phyloP scores from a whole-genome alignment of 257 asterid species.

The Solanum chmielewskii region DNA sequence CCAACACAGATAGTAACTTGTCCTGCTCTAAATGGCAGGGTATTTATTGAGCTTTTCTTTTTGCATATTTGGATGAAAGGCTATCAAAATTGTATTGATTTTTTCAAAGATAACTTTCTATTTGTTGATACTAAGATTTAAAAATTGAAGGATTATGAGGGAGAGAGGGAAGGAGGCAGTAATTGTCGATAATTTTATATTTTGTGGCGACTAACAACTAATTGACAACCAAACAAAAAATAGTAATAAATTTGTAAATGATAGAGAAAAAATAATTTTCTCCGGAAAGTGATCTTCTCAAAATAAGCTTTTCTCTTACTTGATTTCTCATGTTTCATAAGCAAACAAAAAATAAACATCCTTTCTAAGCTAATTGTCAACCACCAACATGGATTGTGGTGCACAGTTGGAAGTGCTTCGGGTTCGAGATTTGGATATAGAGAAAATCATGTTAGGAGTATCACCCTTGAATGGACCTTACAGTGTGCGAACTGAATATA shows the following conservation, averaged over 20 bases:
- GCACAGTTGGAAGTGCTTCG: no score
- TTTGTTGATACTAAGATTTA: background rate
- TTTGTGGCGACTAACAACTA: background rate
- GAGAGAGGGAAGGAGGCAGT: background rate
- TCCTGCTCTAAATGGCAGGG: background rate
- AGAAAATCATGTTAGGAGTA: accelerated
- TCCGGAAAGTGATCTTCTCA: background rate
- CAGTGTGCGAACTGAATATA: no score
- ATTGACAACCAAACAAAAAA: background rate
- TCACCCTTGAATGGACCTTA: no score
- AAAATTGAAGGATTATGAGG: background rate
- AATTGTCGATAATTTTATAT: background rate
- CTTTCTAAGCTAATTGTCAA: background rate
- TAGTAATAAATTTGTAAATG: background rate
- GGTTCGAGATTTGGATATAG: no score
- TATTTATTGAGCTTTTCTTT: background rate
- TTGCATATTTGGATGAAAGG: background rate
- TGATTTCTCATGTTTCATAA: background rate
- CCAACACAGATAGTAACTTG: background rate
- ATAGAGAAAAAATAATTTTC: background rate
- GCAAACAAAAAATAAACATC: background rate
- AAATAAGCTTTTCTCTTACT: background rate
- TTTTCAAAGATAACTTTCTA: background rate
- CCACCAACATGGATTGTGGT: no score
- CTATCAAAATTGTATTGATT: background rate